Evolutionary conservation across 331 rosid genomes (phyloP), one percentile per base, ranked within the genome.

Genomic region (Ulmus americana): DNA sequence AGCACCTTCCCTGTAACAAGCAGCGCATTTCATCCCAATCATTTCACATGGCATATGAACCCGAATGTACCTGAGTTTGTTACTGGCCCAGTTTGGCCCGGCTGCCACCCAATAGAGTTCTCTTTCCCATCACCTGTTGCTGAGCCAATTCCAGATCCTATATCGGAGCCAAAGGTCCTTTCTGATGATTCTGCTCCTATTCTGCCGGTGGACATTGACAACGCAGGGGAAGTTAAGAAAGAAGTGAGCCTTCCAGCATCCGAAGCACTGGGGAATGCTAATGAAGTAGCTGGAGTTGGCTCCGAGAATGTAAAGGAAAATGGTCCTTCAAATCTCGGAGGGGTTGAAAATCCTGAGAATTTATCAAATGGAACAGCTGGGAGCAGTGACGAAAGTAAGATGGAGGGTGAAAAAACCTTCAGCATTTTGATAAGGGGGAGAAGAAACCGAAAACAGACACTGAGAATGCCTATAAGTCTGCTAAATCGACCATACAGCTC

Each of bases 401-500:
- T 15, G 44, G 98, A 89, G 40, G 85, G 80, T 38, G 98, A 94
- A 82, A 94, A 76, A 77, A 94, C 98, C 61, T 87, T 94, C 77
- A 94, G 95, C 80, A 85, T 90, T 76, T 80, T 90, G 85, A 49
- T 87, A 22, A 81, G 99, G 74, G 99, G 99, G 44, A 84, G 91
- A 80, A 85, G 96, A 82, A 94, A 94, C 65, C 84, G 95, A 45
- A 94, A 84, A 77, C 91, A 85, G 79, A 90, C 97, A 57, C 81
- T 90, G 44, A 76, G 96, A 75, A 86, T 94, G 91, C 99, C 97
- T 13, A 80, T 90, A 67, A 87, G 96, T 82, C 85, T 85, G 82
- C 96, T 94, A 47, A 90, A 70, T 73, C 88, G 95, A 60, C 96
- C 99, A 15, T 77, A 94, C 57, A 90, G 97, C 62, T 90, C 97